Evolutionary conservation across 306 rosid genomes (phyloP).

Genomic region (Citrullus colocynthis): DNA sequence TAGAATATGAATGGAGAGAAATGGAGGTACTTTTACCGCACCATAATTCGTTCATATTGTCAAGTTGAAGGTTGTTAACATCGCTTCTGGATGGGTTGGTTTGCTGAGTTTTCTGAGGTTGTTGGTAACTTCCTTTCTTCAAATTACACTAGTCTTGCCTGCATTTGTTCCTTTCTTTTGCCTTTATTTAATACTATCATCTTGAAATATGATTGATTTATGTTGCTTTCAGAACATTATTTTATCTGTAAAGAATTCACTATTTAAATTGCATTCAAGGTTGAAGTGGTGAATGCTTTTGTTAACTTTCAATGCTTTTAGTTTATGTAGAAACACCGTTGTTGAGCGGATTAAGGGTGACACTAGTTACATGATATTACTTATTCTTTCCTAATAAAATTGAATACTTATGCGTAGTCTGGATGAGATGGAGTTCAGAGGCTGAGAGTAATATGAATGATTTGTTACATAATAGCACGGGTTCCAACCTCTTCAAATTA

Average conservation of each 20-base stretch:
- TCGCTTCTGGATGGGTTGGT: conserved; percentile 24
- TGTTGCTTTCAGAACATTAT: conserved; percentile 19
- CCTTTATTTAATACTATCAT: conserved; percentile 12
- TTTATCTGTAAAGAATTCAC: conserved; percentile 39
- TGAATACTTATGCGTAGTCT: conserved; percentile 2
- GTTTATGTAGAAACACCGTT: conserved; percentile 27
- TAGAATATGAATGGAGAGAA: conserved; percentile 1
- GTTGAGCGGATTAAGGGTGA: neutral
- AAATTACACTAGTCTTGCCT: conserved; percentile 19
- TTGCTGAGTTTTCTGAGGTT: conserved; percentile 24
- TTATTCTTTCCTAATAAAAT: conserved; percentile 23
- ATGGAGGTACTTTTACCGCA: neutral
- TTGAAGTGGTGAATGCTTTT: conserved; percentile 21
- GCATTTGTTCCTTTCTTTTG: conserved; percentile 21
- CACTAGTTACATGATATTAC: conserved; percentile 9
- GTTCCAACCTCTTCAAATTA: no score
- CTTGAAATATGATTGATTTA: neutral
- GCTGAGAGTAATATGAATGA: no score
- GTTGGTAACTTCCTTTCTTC: conserved; percentile 8
- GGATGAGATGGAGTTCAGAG: no score
- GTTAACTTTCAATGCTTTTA: conserved; percentile 28
- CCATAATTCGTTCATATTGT: conserved; percentile 33
- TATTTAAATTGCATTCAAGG: conserved; percentile 22
- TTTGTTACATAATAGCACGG: no score
- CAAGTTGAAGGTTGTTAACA: conserved; percentile 45